Evolutionary conservation across 106 monocot species (phyloP), one percentile per base, ranked within the genome.

Genomic region (Cymbidium sinense): DNA sequence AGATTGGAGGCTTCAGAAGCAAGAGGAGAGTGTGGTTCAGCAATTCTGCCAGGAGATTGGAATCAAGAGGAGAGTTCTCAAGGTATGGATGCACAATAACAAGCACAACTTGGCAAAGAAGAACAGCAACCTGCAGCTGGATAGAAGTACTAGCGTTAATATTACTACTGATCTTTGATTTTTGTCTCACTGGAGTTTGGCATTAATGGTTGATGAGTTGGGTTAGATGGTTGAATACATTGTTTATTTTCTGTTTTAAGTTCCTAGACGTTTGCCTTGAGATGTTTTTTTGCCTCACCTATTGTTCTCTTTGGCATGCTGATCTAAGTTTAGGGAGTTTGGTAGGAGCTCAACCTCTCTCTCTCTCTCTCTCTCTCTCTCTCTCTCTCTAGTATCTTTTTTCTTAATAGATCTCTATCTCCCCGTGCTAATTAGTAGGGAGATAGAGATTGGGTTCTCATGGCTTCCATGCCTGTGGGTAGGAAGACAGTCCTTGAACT

Each of bases 41-140:
- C 82, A 82, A 30, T 77, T 88, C 80, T 88, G 88, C 71, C 85
- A 86, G 78, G 88, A 88, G 78, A 77, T 88, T 81, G 88, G 88
- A 2, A 83, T 88, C 15, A 88, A 81, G 83, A 80, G 85, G 43
- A 83, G 83, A 70, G 88, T 88, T 8, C 78, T 88, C 76, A 88
- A 86, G 83, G 88, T 88, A 4, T 88, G 88, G 88, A 88, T 88
- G 88, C 88, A 88, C 81, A 88, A 88, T 77, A 88, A 88, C 83
- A 88, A 88, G 85, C 85, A 85, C 31, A 83, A 67, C 73, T 74
- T 87, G 50, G 78, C 85, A 13, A 82, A 65, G 64, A 81, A 81
- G 64, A 71, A 20, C 37, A 37, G 21, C 21, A 71, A 33, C n/a
- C 36, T 71, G 2, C 71, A 71, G 36, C 71, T 71, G 37, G 71